These are phyloP conservation scores for Dipodascus geniculatus DNA, from an alignment of 805 yeast species.

Conservation along the genomic window DNA sequence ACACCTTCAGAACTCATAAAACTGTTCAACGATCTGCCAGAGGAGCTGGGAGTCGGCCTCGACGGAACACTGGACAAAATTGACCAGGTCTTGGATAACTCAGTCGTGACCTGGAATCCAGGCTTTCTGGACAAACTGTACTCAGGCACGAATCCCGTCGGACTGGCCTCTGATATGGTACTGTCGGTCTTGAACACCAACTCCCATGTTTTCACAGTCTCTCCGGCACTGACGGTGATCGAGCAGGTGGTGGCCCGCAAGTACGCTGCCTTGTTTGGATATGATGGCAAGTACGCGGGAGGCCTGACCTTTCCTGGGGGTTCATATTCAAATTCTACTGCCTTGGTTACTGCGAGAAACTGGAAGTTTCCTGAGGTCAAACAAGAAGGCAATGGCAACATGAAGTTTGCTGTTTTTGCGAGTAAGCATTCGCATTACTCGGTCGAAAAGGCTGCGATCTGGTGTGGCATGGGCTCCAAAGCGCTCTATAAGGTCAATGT, in stretches of 20 bases:
- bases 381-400: constrained; percentile 38
- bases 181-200: constrained; percentile 67
- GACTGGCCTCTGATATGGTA: constrained; percentile 60
- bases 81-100: constrained; percentile 46
- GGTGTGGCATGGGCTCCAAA: constrained; percentile 57
- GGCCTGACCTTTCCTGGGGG: constrained; percentile 85
- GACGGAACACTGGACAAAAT: constrained; percentile 38
- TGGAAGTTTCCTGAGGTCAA: constrained; percentile 59
- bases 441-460: constrained; percentile 69
- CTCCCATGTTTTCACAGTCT: constrained; percentile 73
- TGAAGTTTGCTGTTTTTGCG: constrained; percentile 58
- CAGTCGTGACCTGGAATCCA: constrained; percentile 79
- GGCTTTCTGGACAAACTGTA: constrained; percentile 77
- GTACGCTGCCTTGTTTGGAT: constrained; percentile 61
- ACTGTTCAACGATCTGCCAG: background rate
- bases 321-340: constrained; percentile 73
- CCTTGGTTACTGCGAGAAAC: constrained; percentile 66
- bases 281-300: constrained; percentile 45
- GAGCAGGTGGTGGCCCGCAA: constrained; percentile 57
- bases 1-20: background rate
- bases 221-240: constrained; percentile 66
- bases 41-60: constrained; percentile 26
- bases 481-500: constrained; percentile 55
- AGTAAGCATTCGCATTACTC: constrained; percentile 69
- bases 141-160: constrained; percentile 79